Percentiles rank a stretch among this genome's conserved stretches.
These are phyloP conservation scores for Suhomyces pyralidae DNA, from an alignment of 805 yeast species.

Conservation along the genomic window DNA sequence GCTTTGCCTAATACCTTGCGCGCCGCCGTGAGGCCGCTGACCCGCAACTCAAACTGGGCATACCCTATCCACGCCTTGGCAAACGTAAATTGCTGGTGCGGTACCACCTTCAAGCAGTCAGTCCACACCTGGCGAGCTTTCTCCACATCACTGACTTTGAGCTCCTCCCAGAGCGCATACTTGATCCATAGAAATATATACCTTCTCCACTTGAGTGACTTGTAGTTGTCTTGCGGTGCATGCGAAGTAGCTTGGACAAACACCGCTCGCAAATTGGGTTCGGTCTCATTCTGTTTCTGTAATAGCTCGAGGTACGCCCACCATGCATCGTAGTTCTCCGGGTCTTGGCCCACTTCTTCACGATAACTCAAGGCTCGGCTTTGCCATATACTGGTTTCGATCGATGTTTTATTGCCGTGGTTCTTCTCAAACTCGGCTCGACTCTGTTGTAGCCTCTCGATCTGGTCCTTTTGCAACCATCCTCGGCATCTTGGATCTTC, in stretches of 20 bases:
- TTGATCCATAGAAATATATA: constrained; percentile 71
- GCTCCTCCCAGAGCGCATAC: constrained; percentile 62
- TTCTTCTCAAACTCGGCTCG: constrained; percentile 63
- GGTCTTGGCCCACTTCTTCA: constrained; percentile 40
- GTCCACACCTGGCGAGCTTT: constrained; percentile 52
- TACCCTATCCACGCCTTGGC: constrained; percentile 70
- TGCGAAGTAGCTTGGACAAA: constrained; percentile 45
- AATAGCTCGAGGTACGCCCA: constrained; percentile 65
- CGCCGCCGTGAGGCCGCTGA: constrained; percentile 45
- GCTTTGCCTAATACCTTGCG: constrained; percentile 70
- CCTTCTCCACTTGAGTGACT: constrained; percentile 54
- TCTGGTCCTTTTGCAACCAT: constrained; percentile 26
- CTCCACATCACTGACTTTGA: constrained; percentile 38
- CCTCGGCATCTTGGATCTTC: constrained; percentile 12
- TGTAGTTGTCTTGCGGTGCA: constrained; percentile 33
- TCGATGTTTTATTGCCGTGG: constrained; percentile 53
- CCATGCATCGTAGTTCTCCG: constrained; percentile 75
- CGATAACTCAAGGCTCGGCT: constrained; percentile 61
- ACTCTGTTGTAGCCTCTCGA: constrained; percentile 21
- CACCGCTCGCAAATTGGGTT: constrained; percentile 24
- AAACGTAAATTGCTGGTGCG: constrained; percentile 62
- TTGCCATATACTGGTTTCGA: constrained; percentile 49
- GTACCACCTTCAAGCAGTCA: constrained; percentile 46
- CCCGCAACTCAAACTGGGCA: constrained; percentile 73
- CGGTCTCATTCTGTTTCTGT: constrained; percentile 25